Base-by-base conservation (phyloP, 306 rosid genomes). In the Luffa aegyptiaca region DNA sequence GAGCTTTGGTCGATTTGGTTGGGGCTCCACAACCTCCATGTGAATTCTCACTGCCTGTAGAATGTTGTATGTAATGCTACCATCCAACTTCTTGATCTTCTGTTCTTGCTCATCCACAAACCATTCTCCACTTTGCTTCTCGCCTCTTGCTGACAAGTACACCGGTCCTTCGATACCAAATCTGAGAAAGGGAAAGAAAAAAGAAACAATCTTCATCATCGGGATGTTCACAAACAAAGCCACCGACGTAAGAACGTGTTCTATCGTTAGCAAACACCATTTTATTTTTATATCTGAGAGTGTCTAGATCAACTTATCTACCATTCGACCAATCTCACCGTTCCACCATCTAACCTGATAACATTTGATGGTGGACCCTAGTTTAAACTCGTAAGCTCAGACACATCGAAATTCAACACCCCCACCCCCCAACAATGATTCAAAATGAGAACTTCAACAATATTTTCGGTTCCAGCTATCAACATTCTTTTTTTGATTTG, bases 11-110 rank as follows among this genome's bases (percentile, higher is more conserved):
- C 97, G 85, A 77, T 93, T 88, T 48, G 99, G 98, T 78, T 91
- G 97, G n/a, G 94, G 99, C 87, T 91, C 98, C 78, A 93, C 99
- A 73, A 96, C 91, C 89, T 96, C 99, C 94, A 96, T 83, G 79
- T 90, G 98, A 77, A 96, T 88, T 66, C 68, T 79, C 33, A 96
- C 96, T 0, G 93, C 42, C 83, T 91, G 97, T 82, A 96, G 82
- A 86, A 91, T 80, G 17, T 86, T 82, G 85, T 87, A 93, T 33
- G 98, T 85, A 78, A 84, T 37, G 78, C 97, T 90, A 13, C 98
- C 94, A 74, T 96, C 99, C 93, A 88, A 88, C 90, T 84, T 96
- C 84, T 81, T 96, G 41, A 96, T 90, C 90, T 88, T 86, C 88
- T 96, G 99, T 52, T 90, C 91, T 73, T 87, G 91, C 87, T 96